Conservation (phyloP, 164 flowering plant genomes). For the Cinnamomum chago region DNA sequence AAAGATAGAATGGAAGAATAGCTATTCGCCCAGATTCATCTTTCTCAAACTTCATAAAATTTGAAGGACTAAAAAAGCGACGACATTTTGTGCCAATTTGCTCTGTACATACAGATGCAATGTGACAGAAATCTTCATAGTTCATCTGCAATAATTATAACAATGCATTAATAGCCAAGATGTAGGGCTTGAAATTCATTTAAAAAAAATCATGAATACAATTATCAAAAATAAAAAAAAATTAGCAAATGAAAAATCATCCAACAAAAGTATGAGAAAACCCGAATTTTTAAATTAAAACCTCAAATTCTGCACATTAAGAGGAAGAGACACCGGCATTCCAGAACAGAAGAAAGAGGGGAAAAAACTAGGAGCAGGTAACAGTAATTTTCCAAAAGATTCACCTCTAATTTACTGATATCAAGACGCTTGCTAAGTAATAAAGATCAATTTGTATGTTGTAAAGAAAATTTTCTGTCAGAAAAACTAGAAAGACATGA, state of each 20-base stretch:
- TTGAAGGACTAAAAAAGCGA: slow-evolving; percentile 95
- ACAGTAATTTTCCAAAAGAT: neutral
- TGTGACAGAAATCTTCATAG: slow-evolving; percentile 98
- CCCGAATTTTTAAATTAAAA: neutral
- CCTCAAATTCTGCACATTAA: neutral
- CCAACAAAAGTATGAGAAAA: neutral
- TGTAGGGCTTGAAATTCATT: neutral
- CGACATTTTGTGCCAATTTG: slow-evolving; percentile 97
- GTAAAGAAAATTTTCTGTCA: neutral
- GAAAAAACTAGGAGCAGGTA: neutral
- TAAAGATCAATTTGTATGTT: neutral
- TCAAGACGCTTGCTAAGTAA: neutral
- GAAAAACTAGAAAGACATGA: neutral
- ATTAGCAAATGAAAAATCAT: neutral
- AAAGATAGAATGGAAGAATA: slow-evolving; percentile 90
- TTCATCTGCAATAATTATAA: slow-evolving; percentile 64
- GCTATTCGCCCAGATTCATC: slow-evolving; percentile 97
- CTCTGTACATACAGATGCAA: slow-evolving; percentile 94
- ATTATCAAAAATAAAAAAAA: neutral
- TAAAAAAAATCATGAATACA: neutral
- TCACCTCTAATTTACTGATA: neutral
- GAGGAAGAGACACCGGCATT: neutral
- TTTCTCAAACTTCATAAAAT: slow-evolving; percentile 99
- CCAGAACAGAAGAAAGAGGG: neutral
- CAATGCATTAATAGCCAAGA: neutral